These are phyloP conservation scores for Fraxinus dipetala DNA, from an alignment of 305 asterid genomes.

Conservation along the genomic window DNA sequence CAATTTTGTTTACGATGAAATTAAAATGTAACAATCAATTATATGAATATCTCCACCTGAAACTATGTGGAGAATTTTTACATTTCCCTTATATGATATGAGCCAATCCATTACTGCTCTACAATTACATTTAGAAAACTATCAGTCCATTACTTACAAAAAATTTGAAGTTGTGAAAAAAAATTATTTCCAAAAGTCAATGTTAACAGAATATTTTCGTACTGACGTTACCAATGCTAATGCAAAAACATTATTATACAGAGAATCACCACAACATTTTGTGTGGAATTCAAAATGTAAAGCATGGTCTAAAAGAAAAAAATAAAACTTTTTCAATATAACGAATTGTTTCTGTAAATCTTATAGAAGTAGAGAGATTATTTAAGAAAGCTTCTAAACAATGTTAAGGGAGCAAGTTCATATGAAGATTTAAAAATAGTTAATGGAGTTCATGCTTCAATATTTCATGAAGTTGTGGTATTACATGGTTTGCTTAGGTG, in stretches of 20 bases:
- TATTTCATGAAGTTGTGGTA: neutral
- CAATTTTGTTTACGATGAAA: too few species aligned
- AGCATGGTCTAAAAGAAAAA: neutral
- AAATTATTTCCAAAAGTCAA: neutral
- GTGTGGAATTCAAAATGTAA: neutral
- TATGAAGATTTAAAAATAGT: neutral
- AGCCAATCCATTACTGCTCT: neutral
- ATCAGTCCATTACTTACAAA: neutral
- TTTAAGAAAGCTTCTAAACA: neutral
- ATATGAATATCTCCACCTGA: neutral
- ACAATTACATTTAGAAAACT: neutral
- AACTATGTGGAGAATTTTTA: neutral
- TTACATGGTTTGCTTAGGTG: neutral
- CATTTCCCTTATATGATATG: neutral
- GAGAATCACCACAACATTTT: neutral
- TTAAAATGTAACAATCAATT: too few species aligned
- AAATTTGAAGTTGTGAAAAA: neutral
- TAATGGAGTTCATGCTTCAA: neutral
- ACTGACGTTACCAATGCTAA: neutral
- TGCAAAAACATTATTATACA: neutral
- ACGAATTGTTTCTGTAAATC: neutral
- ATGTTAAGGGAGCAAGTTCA: neutral
- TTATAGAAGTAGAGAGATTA: neutral
- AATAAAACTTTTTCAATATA: neutral
- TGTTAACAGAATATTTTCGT: too few species aligned